Evolutionary conservation across 225 moss, liverwort and hornwort species (phyloP).

Genomic region (Sphagnum contortum): DNA sequence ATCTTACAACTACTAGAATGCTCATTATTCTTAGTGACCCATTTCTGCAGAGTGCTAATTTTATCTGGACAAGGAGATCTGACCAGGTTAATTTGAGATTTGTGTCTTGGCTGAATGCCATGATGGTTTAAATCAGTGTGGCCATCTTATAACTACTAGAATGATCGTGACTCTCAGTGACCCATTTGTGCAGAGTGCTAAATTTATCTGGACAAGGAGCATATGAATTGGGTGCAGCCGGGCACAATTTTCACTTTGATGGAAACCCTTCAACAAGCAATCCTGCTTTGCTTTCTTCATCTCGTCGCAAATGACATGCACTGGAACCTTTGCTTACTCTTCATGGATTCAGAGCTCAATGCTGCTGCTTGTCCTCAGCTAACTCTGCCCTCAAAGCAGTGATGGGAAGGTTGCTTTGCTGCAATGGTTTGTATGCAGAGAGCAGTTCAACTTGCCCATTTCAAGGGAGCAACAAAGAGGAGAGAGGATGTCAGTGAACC

Average conservation of each 20-base stretch:
- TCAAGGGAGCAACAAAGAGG: slow-evolving; percentile 47
- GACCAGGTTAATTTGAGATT: neutral
- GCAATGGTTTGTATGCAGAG: slow-evolving; percentile 17
- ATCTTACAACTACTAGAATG: neutral
- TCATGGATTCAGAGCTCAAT: neutral
- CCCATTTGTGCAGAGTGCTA: slow-evolving; percentile 20
- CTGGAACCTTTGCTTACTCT: too few species aligned
- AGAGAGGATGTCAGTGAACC: slow-evolving; percentile 37
- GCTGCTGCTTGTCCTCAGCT: neutral
- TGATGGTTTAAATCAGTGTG: too few species aligned
- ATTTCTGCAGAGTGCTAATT: slow-evolving; percentile 28
- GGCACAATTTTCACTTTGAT: too few species aligned
- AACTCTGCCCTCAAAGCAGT: too few species aligned
- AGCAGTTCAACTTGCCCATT: slow-evolving; percentile 44
- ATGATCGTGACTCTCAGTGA: slow-evolving; percentile 1
- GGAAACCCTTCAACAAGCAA: neutral
- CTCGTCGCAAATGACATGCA: neutral
- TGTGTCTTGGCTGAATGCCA: too few species aligned
- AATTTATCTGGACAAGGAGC: too few species aligned
- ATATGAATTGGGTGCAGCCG: too few species aligned
- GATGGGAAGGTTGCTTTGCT: too few species aligned
- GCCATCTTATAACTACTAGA: too few species aligned
- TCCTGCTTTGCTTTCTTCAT: too few species aligned
- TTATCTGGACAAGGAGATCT: slow-evolving; percentile 22
- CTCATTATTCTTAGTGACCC: neutral